phyloP scores from a whole-genome alignment of 768 basidiomycete species.

The Dentipellis sp. region DNA sequence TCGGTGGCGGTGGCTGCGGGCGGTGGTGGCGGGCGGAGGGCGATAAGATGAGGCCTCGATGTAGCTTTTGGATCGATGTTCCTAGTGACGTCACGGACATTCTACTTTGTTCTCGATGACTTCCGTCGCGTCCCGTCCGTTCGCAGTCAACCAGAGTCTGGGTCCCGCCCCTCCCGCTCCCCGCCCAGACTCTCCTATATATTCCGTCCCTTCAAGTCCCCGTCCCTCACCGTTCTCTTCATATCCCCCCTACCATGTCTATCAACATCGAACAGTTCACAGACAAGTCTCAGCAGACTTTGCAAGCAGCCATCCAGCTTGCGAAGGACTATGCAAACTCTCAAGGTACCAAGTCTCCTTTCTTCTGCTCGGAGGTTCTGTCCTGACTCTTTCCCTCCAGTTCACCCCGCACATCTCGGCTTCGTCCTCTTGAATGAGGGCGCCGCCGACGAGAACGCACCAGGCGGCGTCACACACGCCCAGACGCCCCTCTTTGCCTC shows the following conservation, averaged over 20 bases:
- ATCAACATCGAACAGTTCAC: constrained; percentile 64
- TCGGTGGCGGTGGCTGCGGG: constrained; percentile 1
- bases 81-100: not conserved
- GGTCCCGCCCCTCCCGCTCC: not conserved
- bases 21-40: not conserved
- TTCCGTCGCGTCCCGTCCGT: not conserved
- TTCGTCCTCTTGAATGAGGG: constrained; percentile 72
- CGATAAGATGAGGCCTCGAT: not conserved
- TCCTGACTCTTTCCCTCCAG: constrained; percentile 27
- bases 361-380: not conserved
- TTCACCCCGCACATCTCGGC: constrained; percentile 78
- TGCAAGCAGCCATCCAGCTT: constrained; percentile 66
- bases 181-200: not conserved
- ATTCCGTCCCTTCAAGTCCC: not conserved
- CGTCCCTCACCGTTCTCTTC: not conserved
- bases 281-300: constrained; percentile 66
- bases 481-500: constrained; percentile 62
- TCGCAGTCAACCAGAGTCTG: not conserved
- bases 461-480: constrained; percentile 22
- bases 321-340: constrained; percentile 81
- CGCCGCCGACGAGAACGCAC: constrained; percentile 26
- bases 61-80: not conserved
- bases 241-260: not conserved
- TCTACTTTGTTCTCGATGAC: not conserved
- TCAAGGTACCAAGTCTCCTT: constrained; percentile 44